Percentiles rank a stretch among this genome's conserved stretches.
Evolutionary conservation across 192 early-diverging fungal species (phyloP).

Genomic region (Podila horticola): DNA sequence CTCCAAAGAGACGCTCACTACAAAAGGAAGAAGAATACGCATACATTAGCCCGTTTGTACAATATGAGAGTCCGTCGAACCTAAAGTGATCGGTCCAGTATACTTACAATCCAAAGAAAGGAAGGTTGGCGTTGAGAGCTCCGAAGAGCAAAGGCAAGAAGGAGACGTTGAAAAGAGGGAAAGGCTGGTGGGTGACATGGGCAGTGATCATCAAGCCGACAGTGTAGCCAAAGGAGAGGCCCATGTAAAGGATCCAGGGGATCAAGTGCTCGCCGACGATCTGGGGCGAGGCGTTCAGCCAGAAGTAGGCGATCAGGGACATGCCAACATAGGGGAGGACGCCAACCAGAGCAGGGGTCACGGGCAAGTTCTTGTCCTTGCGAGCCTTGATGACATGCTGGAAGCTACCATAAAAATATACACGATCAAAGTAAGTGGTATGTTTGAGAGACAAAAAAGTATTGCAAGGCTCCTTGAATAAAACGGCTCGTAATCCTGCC

Average conservation of each 20-base stretch:
- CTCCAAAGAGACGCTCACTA: constrained; percentile 57
- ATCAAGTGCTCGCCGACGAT: constrained; percentile 75
- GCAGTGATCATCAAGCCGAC: constrained; percentile 88
- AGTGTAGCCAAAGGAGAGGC: constrained; percentile 83
- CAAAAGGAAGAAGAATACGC: constrained; percentile 16
- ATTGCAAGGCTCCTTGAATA: too few species aligned
- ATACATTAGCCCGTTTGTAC: not conserved
- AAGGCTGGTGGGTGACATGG: constrained; percentile 85
- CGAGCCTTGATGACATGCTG: constrained; percentile 69
- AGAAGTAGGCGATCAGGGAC: constrained; percentile 65
- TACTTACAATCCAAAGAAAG: constrained; percentile 57
- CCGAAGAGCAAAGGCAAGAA: constrained; percentile 72
- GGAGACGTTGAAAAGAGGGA: constrained; percentile 78
- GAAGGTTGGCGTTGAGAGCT: constrained; percentile 66
- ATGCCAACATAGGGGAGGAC: constrained; percentile 71
- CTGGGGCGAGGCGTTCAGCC: constrained; percentile 74
- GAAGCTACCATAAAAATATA: constrained; percentile 48
- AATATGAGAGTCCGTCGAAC: not conserved
- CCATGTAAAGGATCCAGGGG: constrained; percentile 72
- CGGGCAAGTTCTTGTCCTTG: constrained; percentile 63
- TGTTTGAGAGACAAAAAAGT: too few species aligned
- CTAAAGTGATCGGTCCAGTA: not conserved
- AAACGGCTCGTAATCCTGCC: not conserved
- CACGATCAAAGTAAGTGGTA: too few species aligned
- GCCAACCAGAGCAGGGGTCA: constrained; percentile 66